Base-by-base conservation (phyloP, 257 asterid genomes). In the Penstemon eatonii region DNA sequence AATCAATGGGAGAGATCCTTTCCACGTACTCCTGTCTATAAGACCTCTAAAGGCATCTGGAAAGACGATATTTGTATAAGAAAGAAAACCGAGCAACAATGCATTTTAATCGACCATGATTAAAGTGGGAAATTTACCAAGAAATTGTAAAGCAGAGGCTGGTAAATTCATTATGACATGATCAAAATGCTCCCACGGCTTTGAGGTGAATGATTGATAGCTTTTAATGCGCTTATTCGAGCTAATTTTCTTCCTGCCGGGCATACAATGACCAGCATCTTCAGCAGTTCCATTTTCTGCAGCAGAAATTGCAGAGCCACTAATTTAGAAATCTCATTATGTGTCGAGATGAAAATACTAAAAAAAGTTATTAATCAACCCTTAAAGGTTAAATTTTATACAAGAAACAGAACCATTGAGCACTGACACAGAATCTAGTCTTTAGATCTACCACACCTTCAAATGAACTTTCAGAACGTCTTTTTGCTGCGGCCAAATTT, bases 121-220 rank as follows among this genome's bases (percentile, higher is more conserved):
- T 25, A 25, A 1, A 68, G 37, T 19, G 47, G 56, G 44, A 18
- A 65, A 56, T 51, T 82, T 84, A 87, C 99, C 97, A 69, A 93
- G 96, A 78, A 93, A 93, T 41, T 84, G 87, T 9, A 90, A 40
- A 19, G 97, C 96, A 71, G 97, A 89, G 33, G 97, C 99, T 56
- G 99, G 99, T 45, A 93, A 83, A 77, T 93, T 90, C 99, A 93
- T 93, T 60, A 93, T 83, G 71, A 89, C 85, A 69, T 93, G 99
- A 81, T 93, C 99, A 60, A 87, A 72, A 68, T 85, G 99, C 84
- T 93, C 97, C 93, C 95, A 90, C 33, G 97, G 92, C 75, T 82
- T 87, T 52, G 80, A 78, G 68, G 57, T 61, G 63, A 88, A 84
- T 60, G 85, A 63, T 41, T 64, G 76, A 18, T 83, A 87, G 65